Evolutionary conservation across 2,329 filamentous ascomycete species (phyloP).

Genomic region (Fusarium sp.): DNA sequence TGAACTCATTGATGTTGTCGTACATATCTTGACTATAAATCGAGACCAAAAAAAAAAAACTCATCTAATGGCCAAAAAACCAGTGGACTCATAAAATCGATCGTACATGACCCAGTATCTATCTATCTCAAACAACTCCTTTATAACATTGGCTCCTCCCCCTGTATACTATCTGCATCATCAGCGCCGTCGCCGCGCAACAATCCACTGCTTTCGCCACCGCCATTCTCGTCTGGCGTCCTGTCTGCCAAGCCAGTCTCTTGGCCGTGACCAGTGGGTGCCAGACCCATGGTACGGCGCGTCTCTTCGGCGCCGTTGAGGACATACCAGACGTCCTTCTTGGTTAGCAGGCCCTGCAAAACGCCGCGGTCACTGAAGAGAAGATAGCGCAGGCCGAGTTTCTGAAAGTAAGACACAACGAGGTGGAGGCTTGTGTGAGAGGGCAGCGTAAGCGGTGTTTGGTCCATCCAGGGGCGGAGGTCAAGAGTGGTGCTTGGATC

Average conservation of each 20-base stretch:
- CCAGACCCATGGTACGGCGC: conserved; percentile 52
- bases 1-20: neutral
- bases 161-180: conserved; percentile 45
- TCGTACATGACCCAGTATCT: conserved; percentile 8
- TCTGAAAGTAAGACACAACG: conserved; percentile 93
- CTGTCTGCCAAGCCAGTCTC: conserved; percentile 48
- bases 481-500: conserved; percentile 83
- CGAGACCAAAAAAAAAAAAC: neutral
- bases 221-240: conserved; percentile 45
- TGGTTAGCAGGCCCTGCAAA: conserved; percentile 87
- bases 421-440: conserved; percentile 79
- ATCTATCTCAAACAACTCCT: conserved; percentile 2
- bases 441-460: conserved; percentile 92
- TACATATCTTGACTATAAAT: neutral
- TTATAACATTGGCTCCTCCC: conserved; percentile 42
- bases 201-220: conserved; percentile 55
- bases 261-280: conserved; percentile 31
- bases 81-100: conserved; percentile 7
- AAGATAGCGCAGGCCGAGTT: conserved; percentile 89
- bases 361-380: conserved; percentile 84
- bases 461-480: conserved; percentile 97
- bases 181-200: conserved; percentile 51
- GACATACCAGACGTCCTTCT: conserved; percentile 97
- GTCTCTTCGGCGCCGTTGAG: conserved; percentile 79
- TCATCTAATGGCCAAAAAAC: conserved; percentile 12